Evolutionary conservation across 176 grass and related monocot genomes (phyloP).

Genomic region (Areca catechu): DNA sequence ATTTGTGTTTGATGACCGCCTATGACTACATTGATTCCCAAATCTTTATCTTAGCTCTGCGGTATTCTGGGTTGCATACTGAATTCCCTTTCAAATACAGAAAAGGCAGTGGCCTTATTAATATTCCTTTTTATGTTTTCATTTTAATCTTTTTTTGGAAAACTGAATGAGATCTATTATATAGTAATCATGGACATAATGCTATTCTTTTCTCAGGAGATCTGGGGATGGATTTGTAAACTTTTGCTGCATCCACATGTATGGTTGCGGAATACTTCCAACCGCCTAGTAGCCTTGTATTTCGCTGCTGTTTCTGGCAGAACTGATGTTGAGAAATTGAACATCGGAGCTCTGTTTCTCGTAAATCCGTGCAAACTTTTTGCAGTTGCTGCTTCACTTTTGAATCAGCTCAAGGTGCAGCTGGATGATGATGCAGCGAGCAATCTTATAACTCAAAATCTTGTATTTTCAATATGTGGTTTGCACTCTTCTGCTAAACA

Average conservation of each 20-base stretch:
- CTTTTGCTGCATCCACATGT: slow-evolving; percentile 64
- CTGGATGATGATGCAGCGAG: slow-evolving; percentile 53
- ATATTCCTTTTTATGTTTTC: too few species aligned
- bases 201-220: slow-evolving; percentile 43
- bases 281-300: slow-evolving; percentile 58
- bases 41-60: too few species aligned
- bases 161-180: too few species aligned
- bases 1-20: too few species aligned
- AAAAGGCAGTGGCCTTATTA: too few species aligned
- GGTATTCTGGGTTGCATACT: too few species aligned
- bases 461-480: slow-evolving; percentile 58
- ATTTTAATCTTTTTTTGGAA: too few species aligned
- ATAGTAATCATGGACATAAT: too few species aligned
- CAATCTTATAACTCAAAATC: slow-evolving; percentile 60
- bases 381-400: slow-evolving; percentile 59
- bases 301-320: slow-evolving; percentile 45
- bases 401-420: slow-evolving; percentile 64
- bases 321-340: slow-evolving; percentile 29
- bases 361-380: slow-evolving; percentile 72
- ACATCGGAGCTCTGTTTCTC: slow-evolving; percentile 39
- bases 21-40: too few species aligned
- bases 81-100: too few species aligned
- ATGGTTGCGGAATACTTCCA: slow-evolving; percentile 60
- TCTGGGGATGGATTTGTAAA: slow-evolving; percentile 70
- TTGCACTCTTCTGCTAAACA: slow-evolving; percentile 53